Base-by-base conservation (phyloP, 345 rosid species). In the Pugionium dolabratum region DNA sequence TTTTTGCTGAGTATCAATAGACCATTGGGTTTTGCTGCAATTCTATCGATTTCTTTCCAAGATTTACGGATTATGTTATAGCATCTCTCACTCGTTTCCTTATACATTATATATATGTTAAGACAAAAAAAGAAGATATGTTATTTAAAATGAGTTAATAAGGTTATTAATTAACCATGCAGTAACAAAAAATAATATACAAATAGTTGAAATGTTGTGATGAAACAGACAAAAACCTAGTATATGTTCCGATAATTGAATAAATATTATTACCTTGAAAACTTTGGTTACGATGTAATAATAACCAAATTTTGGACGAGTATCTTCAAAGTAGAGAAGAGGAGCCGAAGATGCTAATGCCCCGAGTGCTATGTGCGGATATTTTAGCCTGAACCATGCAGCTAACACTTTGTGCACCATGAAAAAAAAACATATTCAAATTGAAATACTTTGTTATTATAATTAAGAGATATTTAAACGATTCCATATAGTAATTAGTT, bases 271-370 rank as follows among this genome's bases (percentile, higher is more conserved):
- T 67, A 86, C 92, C 77, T 64, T 76, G 32, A 80, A 79, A 63
- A 78, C 85, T 11, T 80, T 82, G 78, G 84, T 66, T 31, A 86
- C 80, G 18, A 82, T 54, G 2, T 75, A 51, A 34, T 79, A 84
- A 46, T 84, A 86, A 59, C 84, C 87, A 64, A 42, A 30, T 30
- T 76, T 76, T 0, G 83, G 83, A 50, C 77, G 79, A 27, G 81
- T 66, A 36, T 69, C 76, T 54, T 79, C 76, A 42, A 84, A 84
- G 68, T 82, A 84, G 44, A 86, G 83, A 53, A 86, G 62, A 18
- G 91, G 91, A 80, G 86, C 91, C 2, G 91, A 86, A 29, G 91
- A 84, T 25, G 92, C 92, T 30, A 86, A 67, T 39, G 87, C 92
- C 33, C 92, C 87, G 1, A 77, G 55, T 27, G 87, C 81, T 40